Conservation (phyloP, 1,139 yeast genomes). For the Scheffersomyces illinoinensis region DNA sequence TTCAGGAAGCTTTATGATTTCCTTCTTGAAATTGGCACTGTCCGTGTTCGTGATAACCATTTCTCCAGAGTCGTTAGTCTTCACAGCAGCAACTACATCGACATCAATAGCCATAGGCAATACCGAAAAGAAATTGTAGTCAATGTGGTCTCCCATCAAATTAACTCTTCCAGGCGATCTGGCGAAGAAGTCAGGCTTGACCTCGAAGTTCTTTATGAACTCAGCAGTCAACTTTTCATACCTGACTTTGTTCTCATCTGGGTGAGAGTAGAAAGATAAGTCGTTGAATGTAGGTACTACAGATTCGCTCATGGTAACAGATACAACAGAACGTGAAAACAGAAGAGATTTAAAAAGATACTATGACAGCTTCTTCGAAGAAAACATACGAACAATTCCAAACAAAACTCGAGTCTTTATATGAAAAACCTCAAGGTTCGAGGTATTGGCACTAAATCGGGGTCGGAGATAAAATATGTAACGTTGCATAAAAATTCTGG, state of each 20-base stretch:
- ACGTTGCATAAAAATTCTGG: neutral
- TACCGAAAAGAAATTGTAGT: constrained; percentile 66
- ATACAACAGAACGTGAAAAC: neutral
- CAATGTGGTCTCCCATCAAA: constrained; percentile 75
- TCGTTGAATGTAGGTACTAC: constrained; percentile 37
- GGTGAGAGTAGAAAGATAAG: constrained; percentile 37
- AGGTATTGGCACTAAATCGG: neutral
- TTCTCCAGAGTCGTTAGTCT: constrained; percentile 23
- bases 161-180: constrained; percentile 78
- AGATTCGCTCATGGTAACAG: neutral
- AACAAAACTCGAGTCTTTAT: neutral
- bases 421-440: neutral
- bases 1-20: constrained; percentile 39
- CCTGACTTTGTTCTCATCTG: constrained; percentile 24
- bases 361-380: neutral
- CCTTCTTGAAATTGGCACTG: constrained; percentile 22
- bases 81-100: constrained; percentile 62
- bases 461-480: neutral
- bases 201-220: constrained; percentile 23
- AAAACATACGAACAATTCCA: no score
- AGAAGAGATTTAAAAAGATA: neutral
- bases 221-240: constrained; percentile 20
- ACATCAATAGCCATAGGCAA: constrained; percentile 76
- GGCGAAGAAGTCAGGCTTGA: constrained; percentile 45
- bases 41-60: constrained; percentile 49